phyloP scores from a whole-genome alignment of 306 rosid species.

The Cajanus cajan region DNA sequence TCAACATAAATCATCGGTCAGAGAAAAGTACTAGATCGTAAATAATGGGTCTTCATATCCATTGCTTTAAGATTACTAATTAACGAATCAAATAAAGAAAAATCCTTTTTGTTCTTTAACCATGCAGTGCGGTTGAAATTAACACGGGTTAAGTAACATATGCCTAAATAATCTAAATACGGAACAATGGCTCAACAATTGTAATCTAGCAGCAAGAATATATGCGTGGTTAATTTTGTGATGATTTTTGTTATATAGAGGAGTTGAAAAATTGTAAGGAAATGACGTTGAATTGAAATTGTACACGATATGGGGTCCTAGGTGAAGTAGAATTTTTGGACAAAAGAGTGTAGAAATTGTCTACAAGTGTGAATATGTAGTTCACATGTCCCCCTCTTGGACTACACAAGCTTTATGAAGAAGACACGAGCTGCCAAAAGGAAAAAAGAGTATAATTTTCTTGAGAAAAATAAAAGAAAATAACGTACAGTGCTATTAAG shows the following conservation, averaged over 20 bases:
- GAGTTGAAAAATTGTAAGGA: slow-evolving; percentile 10
- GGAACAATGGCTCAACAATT: background rate
- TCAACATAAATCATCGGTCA: background rate
- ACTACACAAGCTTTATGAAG: slow-evolving; percentile 40
- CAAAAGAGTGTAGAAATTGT: slow-evolving; percentile 38
- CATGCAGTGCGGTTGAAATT: too few species aligned
- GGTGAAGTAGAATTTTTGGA: slow-evolving; percentile 37
- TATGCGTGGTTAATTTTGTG: background rate
- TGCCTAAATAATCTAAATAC: background rate
- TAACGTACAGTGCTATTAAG: slow-evolving; percentile 2
- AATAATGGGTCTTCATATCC: background rate
- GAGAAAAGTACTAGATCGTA: background rate
- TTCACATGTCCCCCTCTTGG: slow-evolving; percentile 40
- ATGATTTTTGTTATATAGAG: background rate
- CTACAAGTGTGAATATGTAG: slow-evolving; percentile 36
- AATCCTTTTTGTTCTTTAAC: too few species aligned
- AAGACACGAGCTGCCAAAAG: slow-evolving; percentile 36
- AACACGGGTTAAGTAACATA: too few species aligned
- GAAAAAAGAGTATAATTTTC: background rate
- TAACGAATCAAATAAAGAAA: too few species aligned
- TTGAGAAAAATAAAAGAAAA: background rate
- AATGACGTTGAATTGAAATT: slow-evolving; percentile 31
- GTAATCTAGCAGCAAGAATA: background rate
- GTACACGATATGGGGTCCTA: slow-evolving; percentile 36
- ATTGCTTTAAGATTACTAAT: too few species aligned